Percentiles rank a stretch among this genome's conserved stretches.
Conservation (phyloP, 2,329 filamentous ascomycete species). For the Penicillium decumbens region DNA sequence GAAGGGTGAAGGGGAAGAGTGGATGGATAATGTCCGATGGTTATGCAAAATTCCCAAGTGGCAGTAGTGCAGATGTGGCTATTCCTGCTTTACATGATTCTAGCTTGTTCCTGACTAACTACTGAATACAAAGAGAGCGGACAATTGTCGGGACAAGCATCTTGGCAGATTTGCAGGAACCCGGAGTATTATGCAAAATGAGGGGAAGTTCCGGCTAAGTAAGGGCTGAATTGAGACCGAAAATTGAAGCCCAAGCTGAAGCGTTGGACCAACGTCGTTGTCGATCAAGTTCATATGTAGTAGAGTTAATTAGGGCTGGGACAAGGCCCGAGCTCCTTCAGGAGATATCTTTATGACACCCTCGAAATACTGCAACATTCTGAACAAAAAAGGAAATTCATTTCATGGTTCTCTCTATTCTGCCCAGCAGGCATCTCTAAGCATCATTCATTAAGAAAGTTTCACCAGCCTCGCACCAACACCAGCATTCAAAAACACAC, state of each 20-base stretch:
- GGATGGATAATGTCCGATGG: slow-evolving; percentile 8
- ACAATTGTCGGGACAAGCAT: slow-evolving; percentile 10
- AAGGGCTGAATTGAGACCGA: neutral
- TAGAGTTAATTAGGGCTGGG: neutral
- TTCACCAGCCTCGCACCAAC: slow-evolving; percentile 5
- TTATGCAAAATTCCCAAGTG: slow-evolving; percentile 4
- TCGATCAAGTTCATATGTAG: neutral
- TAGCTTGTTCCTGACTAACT: neutral
- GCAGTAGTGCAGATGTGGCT: neutral
- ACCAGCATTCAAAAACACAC: neutral
- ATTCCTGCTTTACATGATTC: neutral
- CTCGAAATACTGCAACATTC: neutral
- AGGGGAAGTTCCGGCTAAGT: neutral
- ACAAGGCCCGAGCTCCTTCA: neutral
- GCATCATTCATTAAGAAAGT: slow-evolving; percentile 16
- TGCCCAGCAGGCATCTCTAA: slow-evolving; percentile 19
- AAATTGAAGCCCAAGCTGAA: neutral
- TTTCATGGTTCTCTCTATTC: slow-evolving; percentile 16
- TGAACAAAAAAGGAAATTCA: slow-evolving; percentile 8
- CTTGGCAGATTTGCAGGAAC: slow-evolving; percentile 15
- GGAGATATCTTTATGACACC: neutral
- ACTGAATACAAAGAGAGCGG: slow-evolving; percentile 3
- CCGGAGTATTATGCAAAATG: neutral
- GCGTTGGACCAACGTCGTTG: neutral
- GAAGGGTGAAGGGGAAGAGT: neutral